Base-by-base conservation (phyloP, 1,284 basidiomycete species). In the Sphagnurus paluster region DNA sequence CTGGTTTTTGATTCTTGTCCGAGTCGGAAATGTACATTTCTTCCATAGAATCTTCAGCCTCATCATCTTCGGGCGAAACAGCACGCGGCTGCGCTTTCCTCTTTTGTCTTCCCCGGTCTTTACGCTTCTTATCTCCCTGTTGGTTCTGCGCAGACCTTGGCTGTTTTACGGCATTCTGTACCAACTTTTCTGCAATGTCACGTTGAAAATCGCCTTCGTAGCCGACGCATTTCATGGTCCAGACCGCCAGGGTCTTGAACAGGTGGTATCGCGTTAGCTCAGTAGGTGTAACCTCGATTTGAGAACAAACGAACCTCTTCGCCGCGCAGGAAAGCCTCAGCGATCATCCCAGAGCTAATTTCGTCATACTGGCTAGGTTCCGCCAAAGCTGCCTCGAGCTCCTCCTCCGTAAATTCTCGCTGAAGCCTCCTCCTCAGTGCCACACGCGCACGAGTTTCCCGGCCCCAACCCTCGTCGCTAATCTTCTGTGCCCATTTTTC, bases 201-300 rank as follows among this genome's bases (percentile, higher is more conserved):
- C 29, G 34, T 34, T 63, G 62, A 21, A 63, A 63, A 1, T 49
- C 20, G 11, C 35, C 47, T 30, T 65, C 62, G 33, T 62, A 65
- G 1, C 51, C 56, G 4, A 62, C 45, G 29, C 63, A 65, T 39
- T 61, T 54, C 62, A 63, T 57, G 1, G 53, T 55, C 57, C 57
- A 63, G 2, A 60, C 56, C 3, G 49, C 50, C 38, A 64, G 43
- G 7, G 28, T 48, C 60, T 63, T 34, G 24, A 4, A 3, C 30
- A 24, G 32, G 4, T 13, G 23, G 4, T 28, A 17, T 16, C 13
- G 19, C n/a, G 14, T 21, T 6, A 35, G 10, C 10, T 10, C 0
- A 29, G 7, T 16, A 13, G 9, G 13, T 19, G 7, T 5, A 37
- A 3, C n/a, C 14, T n/a, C n/a, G n/a, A n/a, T n/a, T n/a, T n/a